Evolutionary conservation across 2,329 filamentous ascomycete genomes (phyloP), one percentile per base, ranked within the genome.

Genomic region (Cladosporium sphaerospermum): DNA sequence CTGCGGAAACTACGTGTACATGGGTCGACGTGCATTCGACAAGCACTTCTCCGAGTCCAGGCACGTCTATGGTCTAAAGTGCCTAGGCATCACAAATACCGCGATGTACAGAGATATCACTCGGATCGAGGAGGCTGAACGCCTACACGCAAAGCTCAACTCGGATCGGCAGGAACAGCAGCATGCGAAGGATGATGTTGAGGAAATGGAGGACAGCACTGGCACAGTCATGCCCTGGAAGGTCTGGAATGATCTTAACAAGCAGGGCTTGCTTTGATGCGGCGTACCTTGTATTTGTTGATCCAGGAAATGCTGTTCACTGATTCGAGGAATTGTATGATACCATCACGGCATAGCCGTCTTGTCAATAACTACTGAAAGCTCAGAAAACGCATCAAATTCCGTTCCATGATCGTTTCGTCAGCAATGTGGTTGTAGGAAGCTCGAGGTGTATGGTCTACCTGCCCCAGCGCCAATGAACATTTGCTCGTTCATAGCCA

Each of bases 191-290:
- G 58, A 60, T 46, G 59, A 59, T 45, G 82, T 99, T 9, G 89
- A 97, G 46, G 90, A 99, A 76, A 99, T 99, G 93, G 93, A 99
- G 76, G 93, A 99, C 70, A 88, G 83, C 0, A 88, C 95, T 68
- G 93, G 93, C 44, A 97, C 99, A 65, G 93, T 99, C 54, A 99
- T 99, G 93, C 93, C 95, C 0, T 90, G 96, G 74, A 95, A 96
- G 78, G 92, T 99, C 52, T 99, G 96, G 70, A 85, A 91, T 60
- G 93, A 99, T 78, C 73, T 97, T 71, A 87, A 89, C 71, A 95
- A 95, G 74, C 89, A 95, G 69, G 92, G 92, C 33, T 76, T 96
- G 65, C 73, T 95, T 59, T 93, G 33, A 36, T 28, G 23, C 23
- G 23, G 23, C 23, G 7, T 28, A 5, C 23, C 5, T 28, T 28